Conservation (phyloP, 1,284 basidiomycete species). For the Papiliotrema laurentii region DNA sequence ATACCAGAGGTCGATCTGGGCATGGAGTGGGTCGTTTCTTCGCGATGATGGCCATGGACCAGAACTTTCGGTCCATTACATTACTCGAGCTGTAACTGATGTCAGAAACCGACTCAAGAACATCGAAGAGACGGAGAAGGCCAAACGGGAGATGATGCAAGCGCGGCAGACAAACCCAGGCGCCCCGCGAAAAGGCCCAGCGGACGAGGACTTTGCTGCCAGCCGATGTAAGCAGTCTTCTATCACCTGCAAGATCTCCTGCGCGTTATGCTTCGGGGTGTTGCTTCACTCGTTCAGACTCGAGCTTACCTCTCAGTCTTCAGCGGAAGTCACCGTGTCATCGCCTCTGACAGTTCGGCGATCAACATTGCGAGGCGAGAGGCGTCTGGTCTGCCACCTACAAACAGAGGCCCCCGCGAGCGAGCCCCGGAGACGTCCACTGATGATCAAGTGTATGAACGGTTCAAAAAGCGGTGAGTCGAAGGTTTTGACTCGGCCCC, state of each 20-base stretch:
- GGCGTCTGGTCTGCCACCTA: slow-evolving; percentile 65
- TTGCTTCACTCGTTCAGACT: background rate
- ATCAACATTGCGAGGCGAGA: slow-evolving; percentile 76
- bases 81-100: background rate
- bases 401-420: slow-evolving; percentile 28
- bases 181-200: slow-evolving; percentile 48
- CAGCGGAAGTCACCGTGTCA: slow-evolving; percentile 62
- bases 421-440: slow-evolving; percentile 66
- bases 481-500: background rate
- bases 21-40: slow-evolving; percentile 84
- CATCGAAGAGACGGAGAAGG: slow-evolving; percentile 94
- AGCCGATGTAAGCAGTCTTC: slow-evolving; percentile 65
- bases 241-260: background rate
- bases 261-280: no score
- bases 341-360: slow-evolving; percentile 79
- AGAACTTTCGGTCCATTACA: background rate
- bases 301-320: slow-evolving; percentile 58
- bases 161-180: slow-evolving; percentile 53
- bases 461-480: slow-evolving; percentile 50
- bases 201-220: slow-evolving; percentile 65
- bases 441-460: slow-evolving; percentile 71
- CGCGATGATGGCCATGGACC: background rate
- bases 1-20: slow-evolving; percentile 96
- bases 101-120: slow-evolving; percentile 81
- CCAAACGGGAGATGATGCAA: slow-evolving; percentile 78